These are phyloP conservation scores for Colletotrichum tamarilloi DNA, from an alignment of 2,329 filamentous ascomycete species.

Conservation along the genomic window DNA sequence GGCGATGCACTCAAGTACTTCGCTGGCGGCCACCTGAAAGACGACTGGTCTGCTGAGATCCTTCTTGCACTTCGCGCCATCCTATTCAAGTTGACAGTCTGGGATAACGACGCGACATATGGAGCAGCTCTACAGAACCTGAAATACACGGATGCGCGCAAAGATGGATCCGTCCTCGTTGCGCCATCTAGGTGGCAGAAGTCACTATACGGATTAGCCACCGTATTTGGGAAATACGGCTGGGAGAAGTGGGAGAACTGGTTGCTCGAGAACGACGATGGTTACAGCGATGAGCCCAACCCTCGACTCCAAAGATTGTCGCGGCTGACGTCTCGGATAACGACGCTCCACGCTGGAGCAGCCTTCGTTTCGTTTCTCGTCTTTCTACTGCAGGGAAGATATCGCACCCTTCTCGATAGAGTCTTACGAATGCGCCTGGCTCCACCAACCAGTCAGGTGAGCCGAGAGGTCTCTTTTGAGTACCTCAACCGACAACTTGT, in stretches of 20 bases:
- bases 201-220: constrained; percentile 82
- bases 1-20: constrained; percentile 90
- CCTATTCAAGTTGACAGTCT: constrained; percentile 94
- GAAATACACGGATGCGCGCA: constrained; percentile 86
- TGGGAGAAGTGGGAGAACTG: constrained; percentile 95
- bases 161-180: constrained; percentile 68
- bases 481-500: constrained; percentile 97
- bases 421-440: constrained; percentile 85
- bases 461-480: constrained; percentile 94
- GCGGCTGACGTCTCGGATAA: constrained; percentile 74
- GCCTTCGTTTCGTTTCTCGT: constrained; percentile 88
- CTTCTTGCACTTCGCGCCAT: constrained; percentile 79
- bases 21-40: constrained; percentile 77
- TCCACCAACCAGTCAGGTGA: constrained; percentile 85
- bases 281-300: constrained; percentile 73
- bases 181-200: constrained; percentile 88
- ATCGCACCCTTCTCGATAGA: constrained; percentile 90
- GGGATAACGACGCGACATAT: constrained; percentile 96
- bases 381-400: constrained; percentile 90
- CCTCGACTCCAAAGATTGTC: constrained; percentile 68
- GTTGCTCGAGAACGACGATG: constrained; percentile 80
- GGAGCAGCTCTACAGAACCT: constrained; percentile 93
- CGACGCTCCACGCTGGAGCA: constrained; percentile 82
- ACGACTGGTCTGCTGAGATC: constrained; percentile 91
- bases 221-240: constrained; percentile 87